Base-by-base conservation (phyloP, 495 filamentous ascomycete genomes). In the Xanthoparmelia taractica region DNA sequence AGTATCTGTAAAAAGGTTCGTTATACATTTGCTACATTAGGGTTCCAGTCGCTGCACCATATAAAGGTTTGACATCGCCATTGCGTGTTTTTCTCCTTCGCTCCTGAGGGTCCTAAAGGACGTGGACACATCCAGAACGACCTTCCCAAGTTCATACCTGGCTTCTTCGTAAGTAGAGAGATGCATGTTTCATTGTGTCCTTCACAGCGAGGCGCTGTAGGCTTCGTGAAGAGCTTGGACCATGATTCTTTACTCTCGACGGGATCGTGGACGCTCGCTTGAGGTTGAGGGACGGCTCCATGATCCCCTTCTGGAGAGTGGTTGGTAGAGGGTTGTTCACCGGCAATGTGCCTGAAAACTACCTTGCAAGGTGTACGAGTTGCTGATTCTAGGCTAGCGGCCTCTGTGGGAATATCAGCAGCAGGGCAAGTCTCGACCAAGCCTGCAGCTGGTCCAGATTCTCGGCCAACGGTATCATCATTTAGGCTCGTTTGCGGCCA, bases 51-150 rank as follows among this genome's bases (percentile, higher is more conserved):
- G 67, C 88, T 93, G 47, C 85, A 85, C 92, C 92, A 96, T 60
- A 96, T 91, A 68, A 96, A 96, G 0, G 91, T 96, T 2, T 78
- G 73, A 72, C 92, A 96, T 4, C 90, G 84, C 85, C 92, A 96
- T 67, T 92, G 78, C 0, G 90, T 91, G 2, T 87, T 87, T 52
- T 76, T 84, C 71, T 96, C 91, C 67, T 93, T 94, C 57, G 85
- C 79, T 4, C 92, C 92, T 4, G 86, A 86, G 1, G 92, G 92
- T 0, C 92, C 92, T 15, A 96, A 70, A 18, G 92, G 92, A 45
- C 90, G 79, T 2, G 87, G 70, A 70, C 92, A 96, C 62, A 93
- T 88, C 83, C 89, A 96, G 75, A 96, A 96, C 0, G 86, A 83
- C 36, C 92, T 77, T 17, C 92, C 92, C 64, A 83, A 82, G 68